A percentile compares a stretch with the other conserved stretches of the same genome.
phyloP scores from a whole-genome alignment of 2,329 filamentous ascomycete genomes.

The Rugonectria rugulosa region DNA sequence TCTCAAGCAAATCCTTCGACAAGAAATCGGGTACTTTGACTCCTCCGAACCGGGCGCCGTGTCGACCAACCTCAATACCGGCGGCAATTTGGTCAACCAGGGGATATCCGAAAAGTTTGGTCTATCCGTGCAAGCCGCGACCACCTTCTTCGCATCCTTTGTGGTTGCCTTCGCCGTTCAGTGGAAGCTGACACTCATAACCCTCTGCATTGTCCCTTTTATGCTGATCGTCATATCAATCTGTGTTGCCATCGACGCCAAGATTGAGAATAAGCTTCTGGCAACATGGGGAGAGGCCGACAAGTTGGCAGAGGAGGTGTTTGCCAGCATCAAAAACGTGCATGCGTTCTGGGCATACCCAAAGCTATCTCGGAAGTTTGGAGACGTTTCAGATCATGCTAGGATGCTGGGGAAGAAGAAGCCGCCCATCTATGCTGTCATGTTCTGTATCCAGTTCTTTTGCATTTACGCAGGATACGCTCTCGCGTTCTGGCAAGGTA shows the following conservation, averaged over 20 bases:
- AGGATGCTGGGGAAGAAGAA: neutral
- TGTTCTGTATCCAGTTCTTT: neutral
- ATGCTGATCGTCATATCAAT: neutral
- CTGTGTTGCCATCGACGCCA: neutral
- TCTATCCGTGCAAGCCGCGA: conserved; percentile 70
- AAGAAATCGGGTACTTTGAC: conserved; percentile 61
- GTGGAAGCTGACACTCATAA: conserved; percentile 84
- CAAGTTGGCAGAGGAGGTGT: neutral
- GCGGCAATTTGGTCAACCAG: conserved; percentile 84
- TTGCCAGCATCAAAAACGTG: neutral
- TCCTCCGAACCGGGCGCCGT: conserved; percentile 46
- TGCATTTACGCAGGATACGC: conserved; percentile 65
- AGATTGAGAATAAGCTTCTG: neutral
- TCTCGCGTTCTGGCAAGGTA: conserved; percentile 79
- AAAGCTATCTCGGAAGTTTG: neutral
- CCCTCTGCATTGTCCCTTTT: neutral
- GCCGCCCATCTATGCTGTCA: neutral
- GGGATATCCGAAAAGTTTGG: conserved; percentile 83
- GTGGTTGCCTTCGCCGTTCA: conserved; percentile 83
- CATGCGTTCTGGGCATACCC: neutral
- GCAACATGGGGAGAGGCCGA: neutral
- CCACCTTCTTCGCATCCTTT: conserved; percentile 81
- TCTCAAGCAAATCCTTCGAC: conserved; percentile 53
- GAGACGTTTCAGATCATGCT: neutral
- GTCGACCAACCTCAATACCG: conserved; percentile 69